Base-by-base conservation (phyloP, 2,329 filamentous ascomycete genomes). In the Pseudogymnoascus pannorum region DNA sequence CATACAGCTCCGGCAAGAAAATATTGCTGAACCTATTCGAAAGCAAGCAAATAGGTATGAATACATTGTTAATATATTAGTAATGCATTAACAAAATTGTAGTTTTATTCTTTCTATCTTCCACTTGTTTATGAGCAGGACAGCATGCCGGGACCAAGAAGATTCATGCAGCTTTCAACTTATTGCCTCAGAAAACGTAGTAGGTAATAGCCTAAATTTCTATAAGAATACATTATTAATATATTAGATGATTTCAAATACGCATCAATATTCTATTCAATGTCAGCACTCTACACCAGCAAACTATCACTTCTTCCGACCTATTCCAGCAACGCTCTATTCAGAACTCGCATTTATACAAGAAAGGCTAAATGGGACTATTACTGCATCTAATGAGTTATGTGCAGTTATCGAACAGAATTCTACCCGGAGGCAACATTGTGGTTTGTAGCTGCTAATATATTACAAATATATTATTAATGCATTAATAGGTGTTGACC, bases 401-500 rank as follows among this genome's bases (percentile, higher is more conserved):
- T 57, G 26, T 31, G 29, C 20, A 31, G 24, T 57, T 57, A 57
- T 57, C 7, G n/a, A 57, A 33, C 51, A 24, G n/a, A 57, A 57
- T 57, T 18, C 26, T 11, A 57, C 51, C 9, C 18, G 12, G 4
- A 31, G 16, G 20, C n/a, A 57, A 16, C 35, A 57, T 33, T 57
- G 24, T 33, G 11, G 51, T 57, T 33, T 5, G 51, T 57, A 14
- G 6, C n/a, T 24, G 2, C 22, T n/a, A 57, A 57, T 33, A 57
- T 29, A 31, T 57, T 29, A 11, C 6, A 1, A 57, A 57, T 57
- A 29, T 18, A 57, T 57, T 57, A 22, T n/a, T 24, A 57, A 57
- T 33, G 24, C 7, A 31, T 31, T 57, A 16, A 57, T 29, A 57
- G 51, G 18, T 1, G 33, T 57, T n/a, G 24, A 57, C 7, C 24